These are phyloP conservation scores for Straminergon stramineum DNA, from an alignment of 225 moss, liverwort and hornwort species.

Conservation along the genomic window DNA sequence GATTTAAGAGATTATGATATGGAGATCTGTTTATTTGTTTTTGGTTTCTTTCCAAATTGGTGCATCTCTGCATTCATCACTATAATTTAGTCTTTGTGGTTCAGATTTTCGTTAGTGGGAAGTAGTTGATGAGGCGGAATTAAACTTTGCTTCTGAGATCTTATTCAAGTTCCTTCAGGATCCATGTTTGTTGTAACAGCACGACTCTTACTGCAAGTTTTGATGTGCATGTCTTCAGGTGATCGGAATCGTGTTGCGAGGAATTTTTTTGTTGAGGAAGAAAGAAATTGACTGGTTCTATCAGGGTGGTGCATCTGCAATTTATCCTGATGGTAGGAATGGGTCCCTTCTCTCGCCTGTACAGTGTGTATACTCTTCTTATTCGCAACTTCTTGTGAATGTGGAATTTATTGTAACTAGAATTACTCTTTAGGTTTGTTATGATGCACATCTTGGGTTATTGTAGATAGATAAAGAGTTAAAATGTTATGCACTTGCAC, in stretches of 20 bases:
- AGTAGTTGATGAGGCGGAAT: background rate
- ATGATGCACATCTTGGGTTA: background rate
- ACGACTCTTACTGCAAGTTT: background rate
- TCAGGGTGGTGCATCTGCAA: constrained; percentile 66
- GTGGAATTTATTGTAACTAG: background rate
- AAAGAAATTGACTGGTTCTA: constrained; percentile 98
- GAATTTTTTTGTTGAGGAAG: constrained; percentile 87
- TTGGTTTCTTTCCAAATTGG: background rate
- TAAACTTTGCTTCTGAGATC: background rate
- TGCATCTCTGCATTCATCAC: background rate
- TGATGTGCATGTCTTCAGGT: constrained; percentile 37
- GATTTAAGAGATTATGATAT: background rate
- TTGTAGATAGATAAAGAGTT: background rate
- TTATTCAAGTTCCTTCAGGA: background rate
- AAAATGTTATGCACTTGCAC: background rate
- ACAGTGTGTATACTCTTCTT: background rate
- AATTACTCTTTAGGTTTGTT: background rate
- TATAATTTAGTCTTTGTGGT: background rate
- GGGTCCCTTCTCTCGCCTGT: background rate
- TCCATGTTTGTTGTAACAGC: background rate
- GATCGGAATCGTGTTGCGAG: constrained; percentile 68
- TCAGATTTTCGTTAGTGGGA: background rate
- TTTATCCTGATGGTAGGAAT: constrained; percentile 80
- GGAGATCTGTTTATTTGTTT: background rate
- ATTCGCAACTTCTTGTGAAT: background rate